Base-by-base conservation (phyloP, 176 grass and related monocot species). In the Oryza glaberrima region DNA sequence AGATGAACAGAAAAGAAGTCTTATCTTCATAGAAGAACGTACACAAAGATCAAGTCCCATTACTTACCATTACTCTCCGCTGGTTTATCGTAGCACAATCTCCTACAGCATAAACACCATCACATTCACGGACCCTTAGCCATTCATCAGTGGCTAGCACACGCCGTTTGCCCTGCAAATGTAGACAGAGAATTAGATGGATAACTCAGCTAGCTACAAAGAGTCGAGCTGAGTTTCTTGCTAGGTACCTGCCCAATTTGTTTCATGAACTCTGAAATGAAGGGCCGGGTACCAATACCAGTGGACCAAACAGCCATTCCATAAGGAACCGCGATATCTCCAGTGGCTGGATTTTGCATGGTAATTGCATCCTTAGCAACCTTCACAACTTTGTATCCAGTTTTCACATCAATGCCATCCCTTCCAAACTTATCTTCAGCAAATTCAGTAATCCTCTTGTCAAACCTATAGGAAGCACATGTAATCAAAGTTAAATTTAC, bases 241-340 rank as follows among this genome's bases (percentile, higher is more conserved):
- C 41, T 84, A n/a, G 19, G 19, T 58, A 98, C 96, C 96, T 99
- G 96, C 72, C 88, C 90, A 89, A 99, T 96, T 84, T 94, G 94
- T 94, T 96, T 96, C 96, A 99, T 99, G 80, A 99, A 99, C 16
- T 99, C 88, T 67, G 90, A 65, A 74, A 99, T 78, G 72, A 99
- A 82, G 52, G 96, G 96, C 69, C 91, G 93, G 26, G 96, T 94
- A 45, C 96, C 96, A 69, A 96, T 96, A 41, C 96, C 96, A 47
- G 96, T 89, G 25, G 96, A 96, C 96, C 96, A 99, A 23, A 99
- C 93, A 81, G 91, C 93, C 96, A 99, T 94, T 85, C 96, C 93
- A 60, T 96, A 99, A 81, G 96, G 94, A 36, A 99, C 81, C 73
- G 89, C 83, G 41, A 90, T 46, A 73, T 96, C 90, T 19, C 85